A percentile compares a stretch with the other conserved stretches of the same genome.
These are phyloP conservation scores for Penicillium sp. DNA, from an alignment of 2,329 filamentous ascomycete genomes.

Conservation along the genomic window DNA sequence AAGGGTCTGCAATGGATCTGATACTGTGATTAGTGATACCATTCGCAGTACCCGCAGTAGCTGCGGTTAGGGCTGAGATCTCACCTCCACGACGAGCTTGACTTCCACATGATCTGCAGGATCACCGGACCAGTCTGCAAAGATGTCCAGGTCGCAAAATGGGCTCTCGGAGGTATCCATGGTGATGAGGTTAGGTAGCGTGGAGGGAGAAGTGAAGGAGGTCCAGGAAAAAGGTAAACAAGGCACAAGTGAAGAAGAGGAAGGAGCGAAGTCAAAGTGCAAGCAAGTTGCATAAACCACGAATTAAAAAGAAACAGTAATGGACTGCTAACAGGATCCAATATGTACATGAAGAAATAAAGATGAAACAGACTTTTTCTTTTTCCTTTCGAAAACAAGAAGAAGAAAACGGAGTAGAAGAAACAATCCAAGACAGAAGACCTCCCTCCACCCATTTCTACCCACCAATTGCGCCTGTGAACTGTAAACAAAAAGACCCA, in stretches of 20 bases:
- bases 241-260: background rate
- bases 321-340: background rate
- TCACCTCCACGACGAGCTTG: constrained; percentile 33
- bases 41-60: background rate
- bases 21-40: background rate
- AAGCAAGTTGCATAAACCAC: constrained; percentile 5
- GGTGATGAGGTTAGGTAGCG: background rate
- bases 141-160: constrained; percentile 32
- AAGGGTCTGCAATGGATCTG: background rate
- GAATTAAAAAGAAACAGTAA: constrained; percentile 14
- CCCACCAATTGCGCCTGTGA: background rate
- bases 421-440: constrained; percentile 6
- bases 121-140: constrained; percentile 33
- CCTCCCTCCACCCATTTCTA: constrained; percentile 6
- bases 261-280: constrained; percentile 4
- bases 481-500: constrained; percentile 18
- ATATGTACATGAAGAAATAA: constrained; percentile 4
- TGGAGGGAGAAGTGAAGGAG: background rate
- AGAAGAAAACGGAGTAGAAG: constrained; percentile 4
- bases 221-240: background rate
- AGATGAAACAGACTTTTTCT: constrained; percentile 1
- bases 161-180: constrained; percentile 15
- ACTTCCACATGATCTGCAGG: constrained; percentile 24
- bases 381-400: constrained; percentile 1
- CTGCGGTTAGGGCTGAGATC: background rate